Evolutionary conservation across 2,329 filamentous ascomycete species (phyloP), one percentile per base, ranked within the genome.

Genomic region (Emergomyces orientalis): DNA sequence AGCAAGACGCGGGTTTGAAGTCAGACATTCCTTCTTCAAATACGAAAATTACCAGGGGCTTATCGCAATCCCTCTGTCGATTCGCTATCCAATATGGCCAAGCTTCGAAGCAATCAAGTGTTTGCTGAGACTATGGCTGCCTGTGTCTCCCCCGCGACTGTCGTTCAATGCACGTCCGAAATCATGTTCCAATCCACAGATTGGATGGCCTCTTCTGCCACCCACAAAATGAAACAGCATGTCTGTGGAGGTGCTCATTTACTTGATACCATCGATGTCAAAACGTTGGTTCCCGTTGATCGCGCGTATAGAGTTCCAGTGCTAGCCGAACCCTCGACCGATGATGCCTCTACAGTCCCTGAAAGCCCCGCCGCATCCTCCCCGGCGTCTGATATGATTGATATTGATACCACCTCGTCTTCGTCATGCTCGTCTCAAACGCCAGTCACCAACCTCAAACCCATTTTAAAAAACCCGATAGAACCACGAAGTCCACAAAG

Each of bases 401-500:
- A 52, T 9, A 30, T 45, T 30, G 41, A 43, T 41, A 52, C 59
- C 25, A 6, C 45, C 19, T 57, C 41, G 19, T 62, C 60, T 22
- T 62, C 60, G 17, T 45, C 22, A 27, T 62, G 34, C 41, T 49
- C 51, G 8, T 57, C n/a, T 13, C 54, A 54, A 13, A 22, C 37
- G 7, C 47, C 47, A 22, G 37, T 55, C 25, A n/a, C 27, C 19
- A n/a, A 14, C 41, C 60, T 57, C 2, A 62, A 62, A 58, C 51
- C 60, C 19, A 58, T 62, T 30, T 27, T 62, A 9, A 62, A 62
- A 34, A 62, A 58, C 2, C 27, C 45, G 3, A 22, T 47, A 19
- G 41, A 32, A 41, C 41, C 56, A 17, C 56, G n/a, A 59, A 47
- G 17, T 6, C 25, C 56, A 34, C 22, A 22, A 3, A 30, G 30